These are phyloP conservation scores for Microbotryomycetes sp. DNA, from an alignment of 1,284 basidiomycete species.

Conservation along the genomic window DNA sequence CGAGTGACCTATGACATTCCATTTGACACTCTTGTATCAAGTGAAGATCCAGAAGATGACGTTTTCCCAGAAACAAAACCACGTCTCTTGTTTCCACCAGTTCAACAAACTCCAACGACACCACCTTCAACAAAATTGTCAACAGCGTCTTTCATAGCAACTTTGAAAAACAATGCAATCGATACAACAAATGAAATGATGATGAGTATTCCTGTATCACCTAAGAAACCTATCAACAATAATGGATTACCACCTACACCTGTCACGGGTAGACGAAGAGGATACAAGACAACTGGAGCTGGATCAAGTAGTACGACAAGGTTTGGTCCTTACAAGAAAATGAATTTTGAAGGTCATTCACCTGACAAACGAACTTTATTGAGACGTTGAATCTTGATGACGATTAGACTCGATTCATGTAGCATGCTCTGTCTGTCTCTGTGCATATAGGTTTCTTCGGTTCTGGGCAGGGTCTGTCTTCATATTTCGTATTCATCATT, in stretches of 20 bases:
- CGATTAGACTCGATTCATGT: too few relatives aligned
- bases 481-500: too few relatives aligned
- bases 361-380: too few relatives aligned
- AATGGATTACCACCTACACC: slow-evolving; percentile 24
- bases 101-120: slow-evolving; percentile 6
- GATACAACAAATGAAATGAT: neutral
- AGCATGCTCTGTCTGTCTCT: too few relatives aligned
- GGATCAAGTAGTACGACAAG: neutral
- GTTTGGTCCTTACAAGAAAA: neutral
- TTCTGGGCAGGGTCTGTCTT: too few relatives aligned
- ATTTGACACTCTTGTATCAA: slow-evolving; percentile 21
- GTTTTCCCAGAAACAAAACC: slow-evolving; percentile 25
- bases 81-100: slow-evolving; percentile 21
- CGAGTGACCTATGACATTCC: slow-evolving; percentile 16
- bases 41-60: slow-evolving; percentile 14
- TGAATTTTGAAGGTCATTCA: too few relatives aligned
- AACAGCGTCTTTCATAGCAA: neutral
- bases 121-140: neutral
- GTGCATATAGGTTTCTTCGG: too few relatives aligned
- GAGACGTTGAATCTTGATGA: too few relatives aligned
- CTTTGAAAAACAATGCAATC: neutral
- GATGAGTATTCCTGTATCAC: neutral
- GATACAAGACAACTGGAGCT: neutral
- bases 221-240: slow-evolving; percentile 17
- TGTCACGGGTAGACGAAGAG: slow-evolving; percentile 15